Base-by-base conservation (phyloP, 2,329 filamentous ascomycete genomes). In the Aspergillus unguis region DNA sequence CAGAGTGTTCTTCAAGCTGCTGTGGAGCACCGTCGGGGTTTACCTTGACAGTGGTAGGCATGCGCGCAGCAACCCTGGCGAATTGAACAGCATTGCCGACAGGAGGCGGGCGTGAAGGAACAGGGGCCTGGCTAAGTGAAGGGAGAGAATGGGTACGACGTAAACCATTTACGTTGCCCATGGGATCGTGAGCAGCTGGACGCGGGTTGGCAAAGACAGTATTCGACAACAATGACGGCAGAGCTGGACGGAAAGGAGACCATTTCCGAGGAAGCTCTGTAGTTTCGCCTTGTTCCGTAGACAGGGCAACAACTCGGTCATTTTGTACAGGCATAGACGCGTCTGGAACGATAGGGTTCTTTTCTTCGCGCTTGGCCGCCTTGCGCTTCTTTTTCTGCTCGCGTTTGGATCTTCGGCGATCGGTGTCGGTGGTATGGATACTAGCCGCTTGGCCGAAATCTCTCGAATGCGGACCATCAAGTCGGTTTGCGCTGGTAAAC, bases 51-150 rank as follows among this genome's bases (percentile, higher is more conserved):
- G 56, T 44, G 2, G 48, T 52, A 3, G 67, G 60, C 26, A 62
- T 52, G n/a, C 67, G 66, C 11, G 65, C 62, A 28, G 67, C 68
- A 5, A 62, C 65, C 9, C 68, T 60, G 10, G 67, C 68, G 29
- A 67, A 70, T 23, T 67, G 65, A 23, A 71, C 66, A 1, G 67
- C 62, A 48, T 69, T 71, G 4, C 67, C 68, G 7, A 63, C 65
- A 3, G 58, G 62, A 3, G 63, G 64, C 6, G 26, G 47, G 6
- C 47, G 47, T 8, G 10, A 32, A 1, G 26, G 31, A 31, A 26
- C 32, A 26, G 57, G 52, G 32, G 60, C 62, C 7, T 55, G 66
- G 25, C 62, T 61, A 3, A 56, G 59, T 5, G 62, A 62, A 2
- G 68, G 68, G 1, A 71, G 57, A 8, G 68, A 71, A 37, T 66